phyloP scores from a whole-genome alignment of 305 asterid species.

The Solanum chacoense region DNA sequence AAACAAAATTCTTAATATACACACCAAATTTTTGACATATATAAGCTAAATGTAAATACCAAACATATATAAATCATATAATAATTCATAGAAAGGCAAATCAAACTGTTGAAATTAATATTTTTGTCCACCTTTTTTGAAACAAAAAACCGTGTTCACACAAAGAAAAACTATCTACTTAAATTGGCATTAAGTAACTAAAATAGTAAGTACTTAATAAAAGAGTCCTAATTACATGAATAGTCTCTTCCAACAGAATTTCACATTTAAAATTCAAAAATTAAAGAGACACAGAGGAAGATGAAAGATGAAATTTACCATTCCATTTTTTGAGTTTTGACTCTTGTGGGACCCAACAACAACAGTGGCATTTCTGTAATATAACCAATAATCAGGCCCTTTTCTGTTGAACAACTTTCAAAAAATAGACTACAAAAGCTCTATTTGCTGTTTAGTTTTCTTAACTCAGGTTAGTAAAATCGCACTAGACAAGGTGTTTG shows the following conservation, averaged over 20 bases:
- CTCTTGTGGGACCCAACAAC: neutral
- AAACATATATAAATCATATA: neutral
- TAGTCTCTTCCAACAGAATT: neutral
- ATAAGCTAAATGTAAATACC: neutral
- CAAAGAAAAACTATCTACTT: neutral
- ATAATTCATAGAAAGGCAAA: neutral
- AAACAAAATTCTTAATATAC: neutral
- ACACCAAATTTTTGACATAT: neutral
- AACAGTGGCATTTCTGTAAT: neutral
- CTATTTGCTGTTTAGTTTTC: neutral
- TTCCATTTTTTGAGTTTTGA: neutral
- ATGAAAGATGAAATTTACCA: neutral
- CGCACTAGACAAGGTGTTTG: neutral
- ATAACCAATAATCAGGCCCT: neutral
- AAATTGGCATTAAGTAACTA: neutral
- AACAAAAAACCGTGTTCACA: neutral
- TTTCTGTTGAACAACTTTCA: neutral
- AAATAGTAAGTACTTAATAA: neutral
- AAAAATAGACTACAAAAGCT: neutral
- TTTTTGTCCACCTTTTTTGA: neutral
- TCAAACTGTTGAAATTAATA: neutral
- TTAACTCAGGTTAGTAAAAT: neutral
- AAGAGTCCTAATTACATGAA: neutral
- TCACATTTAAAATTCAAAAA: neutral
- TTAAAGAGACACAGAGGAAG: neutral